These are phyloP conservation scores for Pistacia integerrima DNA, from an alignment of 345 rosid species.

Conservation along the genomic window DNA sequence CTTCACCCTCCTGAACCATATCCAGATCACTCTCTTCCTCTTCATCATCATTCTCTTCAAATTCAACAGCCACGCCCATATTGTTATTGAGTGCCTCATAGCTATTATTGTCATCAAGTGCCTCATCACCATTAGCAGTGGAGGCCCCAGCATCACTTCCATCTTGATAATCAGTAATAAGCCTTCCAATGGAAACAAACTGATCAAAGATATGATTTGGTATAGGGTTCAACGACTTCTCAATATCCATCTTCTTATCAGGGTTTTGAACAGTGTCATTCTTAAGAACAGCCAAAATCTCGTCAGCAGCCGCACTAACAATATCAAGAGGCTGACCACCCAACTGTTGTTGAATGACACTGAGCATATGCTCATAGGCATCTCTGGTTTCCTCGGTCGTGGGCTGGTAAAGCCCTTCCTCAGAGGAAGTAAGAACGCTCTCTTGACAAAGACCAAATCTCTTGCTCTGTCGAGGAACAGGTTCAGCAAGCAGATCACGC, in stretches of 20 bases:
- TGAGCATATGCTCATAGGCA: conserved; percentile 87
- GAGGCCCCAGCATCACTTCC: conserved; percentile 51
- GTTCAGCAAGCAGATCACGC: conserved; percentile 58
- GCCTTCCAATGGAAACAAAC: conserved; percentile 72
- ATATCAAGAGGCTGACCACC: conserved; percentile 87
- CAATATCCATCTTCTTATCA: conserved; percentile 86
- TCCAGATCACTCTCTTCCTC: conserved; percentile 92
- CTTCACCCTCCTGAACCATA: conserved; percentile 83
- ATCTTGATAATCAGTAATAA: conserved; percentile 84
- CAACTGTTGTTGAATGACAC: conserved; percentile 80
- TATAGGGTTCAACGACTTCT: conserved; percentile 66
- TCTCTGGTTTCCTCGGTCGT: conserved; percentile 87
- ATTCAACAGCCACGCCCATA: conserved; percentile 87
- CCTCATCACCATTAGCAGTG: conserved; percentile 61
- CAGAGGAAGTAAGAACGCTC: conserved; percentile 70
- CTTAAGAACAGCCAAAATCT: conserved; percentile 88
- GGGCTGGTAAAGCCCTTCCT: conserved; percentile 92
- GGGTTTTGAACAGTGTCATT: conserved; percentile 55
- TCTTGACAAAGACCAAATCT: conserved; percentile 72
- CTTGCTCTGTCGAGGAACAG: conserved; percentile 62
- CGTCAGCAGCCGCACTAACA: conserved; percentile 85
- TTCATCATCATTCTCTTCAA: conserved; percentile 85
- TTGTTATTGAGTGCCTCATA: too few species aligned
- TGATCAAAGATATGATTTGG: conserved; percentile 56
- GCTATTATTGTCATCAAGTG: conserved; percentile 65